Conservation (phyloP, 139 green algal species). For the Coccomyxa sp. region DNA sequence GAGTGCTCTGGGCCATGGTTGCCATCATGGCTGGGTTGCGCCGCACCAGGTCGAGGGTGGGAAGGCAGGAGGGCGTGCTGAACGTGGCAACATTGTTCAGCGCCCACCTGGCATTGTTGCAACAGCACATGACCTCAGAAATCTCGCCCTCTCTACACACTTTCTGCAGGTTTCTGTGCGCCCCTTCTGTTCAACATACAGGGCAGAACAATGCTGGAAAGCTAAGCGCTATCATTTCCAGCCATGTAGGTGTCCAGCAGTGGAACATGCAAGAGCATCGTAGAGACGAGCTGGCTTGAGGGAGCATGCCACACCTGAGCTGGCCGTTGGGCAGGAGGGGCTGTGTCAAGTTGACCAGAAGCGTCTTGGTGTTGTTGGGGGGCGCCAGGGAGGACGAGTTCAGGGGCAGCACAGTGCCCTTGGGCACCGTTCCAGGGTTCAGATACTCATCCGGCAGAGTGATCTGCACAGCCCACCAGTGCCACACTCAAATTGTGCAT, state of each 20-base stretch:
- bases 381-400: neutral
- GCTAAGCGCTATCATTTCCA: no score
- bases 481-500: neutral
- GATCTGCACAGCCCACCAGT: neutral
- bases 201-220: no score
- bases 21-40: neutral
- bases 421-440: neutral
- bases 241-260: no score
- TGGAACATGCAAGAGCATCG: no score
- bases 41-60: neutral
- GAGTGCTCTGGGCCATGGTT: neutral
- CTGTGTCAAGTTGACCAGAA: slow-evolving; percentile 35
- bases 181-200: neutral
- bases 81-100: slow-evolving; percentile 42
- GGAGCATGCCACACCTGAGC: neutral
- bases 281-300: no score
- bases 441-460: neutral
- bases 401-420: neutral
- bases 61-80: neutral
- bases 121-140: slow-evolving; percentile 8
- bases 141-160: neutral
- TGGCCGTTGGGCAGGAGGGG: slow-evolving; percentile 30
- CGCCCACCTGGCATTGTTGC: slow-evolving; percentile 24
- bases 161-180: neutral
- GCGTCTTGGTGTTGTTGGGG: neutral